Evolutionary conservation across 2,329 filamentous ascomycete species (phyloP).

Genomic region (Phaeomoniella chlamydospora): DNA sequence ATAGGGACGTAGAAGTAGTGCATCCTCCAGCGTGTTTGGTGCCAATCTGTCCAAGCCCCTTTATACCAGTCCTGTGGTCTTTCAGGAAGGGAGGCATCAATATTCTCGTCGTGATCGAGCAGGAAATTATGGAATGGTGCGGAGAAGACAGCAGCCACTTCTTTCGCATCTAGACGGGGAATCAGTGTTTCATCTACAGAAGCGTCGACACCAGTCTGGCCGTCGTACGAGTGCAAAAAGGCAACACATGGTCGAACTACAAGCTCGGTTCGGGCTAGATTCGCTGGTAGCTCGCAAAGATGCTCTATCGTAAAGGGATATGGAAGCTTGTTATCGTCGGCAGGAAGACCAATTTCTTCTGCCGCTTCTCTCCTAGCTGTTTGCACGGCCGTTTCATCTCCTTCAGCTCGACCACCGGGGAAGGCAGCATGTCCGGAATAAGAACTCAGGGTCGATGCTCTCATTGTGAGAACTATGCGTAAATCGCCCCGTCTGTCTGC

Average conservation of each 20-base stretch:
- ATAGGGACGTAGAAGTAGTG: slow-evolving; percentile 89
- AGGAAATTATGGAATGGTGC: slow-evolving; percentile 80
- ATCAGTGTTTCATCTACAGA: slow-evolving; percentile 58
- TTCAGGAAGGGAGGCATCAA: slow-evolving; percentile 22
- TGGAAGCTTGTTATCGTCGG: slow-evolving; percentile 53
- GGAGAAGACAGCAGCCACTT: slow-evolving; percentile 89
- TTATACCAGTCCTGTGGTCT: slow-evolving; percentile 62
- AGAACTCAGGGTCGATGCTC: slow-evolving; percentile 42
- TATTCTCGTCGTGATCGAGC: slow-evolving; percentile 40
- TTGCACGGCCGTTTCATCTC: slow-evolving; percentile 47
- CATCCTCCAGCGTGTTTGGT: slow-evolving; percentile 65
- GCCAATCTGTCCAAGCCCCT: slow-evolving; percentile 68
- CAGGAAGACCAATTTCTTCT: slow-evolving; percentile 84
- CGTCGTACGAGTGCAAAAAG: slow-evolving; percentile 53
- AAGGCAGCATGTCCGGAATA: slow-evolving; percentile 78
- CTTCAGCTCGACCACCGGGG: slow-evolving; percentile 56
- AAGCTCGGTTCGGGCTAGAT: slow-evolving; percentile 57
- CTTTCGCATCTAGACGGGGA: slow-evolving; percentile 70
- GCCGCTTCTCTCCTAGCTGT: slow-evolving; percentile 80
- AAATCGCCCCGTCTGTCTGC: slow-evolving; percentile 71
- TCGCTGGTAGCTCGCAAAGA: slow-evolving; percentile 69
- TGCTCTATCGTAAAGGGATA: slow-evolving; percentile 73
- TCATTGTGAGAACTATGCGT: slow-evolving; percentile 48
- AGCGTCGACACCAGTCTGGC: slow-evolving; percentile 23
- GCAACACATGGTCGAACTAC: slow-evolving; percentile 65